Base-by-base conservation (phyloP, 768 basidiomycete genomes). In the Tricholoma sp. region DNA sequence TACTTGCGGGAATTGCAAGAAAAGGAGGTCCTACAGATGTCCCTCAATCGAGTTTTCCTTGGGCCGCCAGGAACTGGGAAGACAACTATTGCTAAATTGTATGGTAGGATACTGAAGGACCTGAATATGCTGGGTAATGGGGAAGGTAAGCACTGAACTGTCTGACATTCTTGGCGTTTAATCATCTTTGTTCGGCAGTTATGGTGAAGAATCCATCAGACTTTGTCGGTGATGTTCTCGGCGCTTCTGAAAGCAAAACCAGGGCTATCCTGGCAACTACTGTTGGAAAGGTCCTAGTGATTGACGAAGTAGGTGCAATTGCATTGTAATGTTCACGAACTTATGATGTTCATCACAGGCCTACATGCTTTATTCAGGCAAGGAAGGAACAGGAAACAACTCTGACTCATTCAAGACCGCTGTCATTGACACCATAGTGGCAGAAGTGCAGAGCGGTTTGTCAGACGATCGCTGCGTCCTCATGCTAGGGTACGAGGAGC, bases 61-160 rank as follows among this genome's bases (percentile, higher is more conserved):
- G 87, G 86, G 0, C 79, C 81, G 7, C 86, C 86, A 5, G 86
- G 86, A 3, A 87, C 87, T 0, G 86, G 86, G 0, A 88, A 88
- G 66, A 89, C 87, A 0, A 83, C 83, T 0, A 85, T 89, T 0
- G 86, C 84, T 0, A 81, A 80, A 61, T 63, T 86, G 3, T 89
- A 88, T 61, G 87, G 87, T 0, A 76, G 78, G 55, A 82, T 87
- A 47, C 67, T 89, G 10, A 79, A 73, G 0, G 84, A 86, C 49
- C 65, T 89, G 1, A 78, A 79, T 5, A 64, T 89, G n/a, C 64
- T 89, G 16, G 86, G 83, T 65, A 86, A 85, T 45, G 84, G 84
- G 7, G 87, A 89, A 81, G 85, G 86, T 83, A 56, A 60, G 71
- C 7, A 6, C n/a, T n/a, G n/a, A 7, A 21, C n/a, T 6, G 3